Conservation (phyloP, 2,329 filamentous ascomycete species). For the Arthrobotrys megalospora region DNA sequence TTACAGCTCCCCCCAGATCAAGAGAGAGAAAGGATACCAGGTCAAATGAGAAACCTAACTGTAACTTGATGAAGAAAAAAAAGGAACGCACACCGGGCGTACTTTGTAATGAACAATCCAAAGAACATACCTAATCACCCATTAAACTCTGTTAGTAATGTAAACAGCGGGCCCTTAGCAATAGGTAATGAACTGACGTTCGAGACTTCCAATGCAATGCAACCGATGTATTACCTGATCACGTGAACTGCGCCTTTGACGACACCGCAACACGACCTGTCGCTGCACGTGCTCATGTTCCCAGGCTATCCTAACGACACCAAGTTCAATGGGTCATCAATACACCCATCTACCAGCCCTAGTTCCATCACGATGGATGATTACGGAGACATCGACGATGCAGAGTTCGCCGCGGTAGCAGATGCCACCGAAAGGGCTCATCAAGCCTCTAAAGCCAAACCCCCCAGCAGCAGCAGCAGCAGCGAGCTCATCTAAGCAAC, state of each 20-base stretch:
- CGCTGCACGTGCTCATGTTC: not conserved
- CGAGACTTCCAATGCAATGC: not conserved
- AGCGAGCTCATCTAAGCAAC: constrained; percentile 63
- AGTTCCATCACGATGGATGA: constrained; percentile 67
- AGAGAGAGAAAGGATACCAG: constrained; percentile 41
- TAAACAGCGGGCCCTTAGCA: no score
- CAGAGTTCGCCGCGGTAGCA: constrained; percentile 73
- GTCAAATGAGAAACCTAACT: constrained; percentile 60
- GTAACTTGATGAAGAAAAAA: constrained; percentile 61
- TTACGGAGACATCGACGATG: constrained; percentile 73
- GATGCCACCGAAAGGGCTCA: constrained; percentile 68
- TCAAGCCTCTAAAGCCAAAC: constrained; percentile 61
- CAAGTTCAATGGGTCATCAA: constrained; percentile 17
- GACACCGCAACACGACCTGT: constrained; percentile 33
- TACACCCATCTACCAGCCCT: not conserved
- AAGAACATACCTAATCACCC: constrained; percentile 28
- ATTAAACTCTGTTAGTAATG: no score
- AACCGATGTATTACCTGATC: not conserved
- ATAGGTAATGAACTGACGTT: not conserved
- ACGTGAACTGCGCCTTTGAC: constrained; percentile 34
- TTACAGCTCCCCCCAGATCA: constrained; percentile 40
- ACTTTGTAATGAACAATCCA: constrained; percentile 55
- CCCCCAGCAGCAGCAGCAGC: constrained; percentile 66
- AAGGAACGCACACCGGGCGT: constrained; percentile 45
- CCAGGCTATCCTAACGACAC: constrained; percentile 3